phyloP scores from a whole-genome alignment of 495 filamentous ascomycete genomes.

The Elasticomyces elasticus region DNA sequence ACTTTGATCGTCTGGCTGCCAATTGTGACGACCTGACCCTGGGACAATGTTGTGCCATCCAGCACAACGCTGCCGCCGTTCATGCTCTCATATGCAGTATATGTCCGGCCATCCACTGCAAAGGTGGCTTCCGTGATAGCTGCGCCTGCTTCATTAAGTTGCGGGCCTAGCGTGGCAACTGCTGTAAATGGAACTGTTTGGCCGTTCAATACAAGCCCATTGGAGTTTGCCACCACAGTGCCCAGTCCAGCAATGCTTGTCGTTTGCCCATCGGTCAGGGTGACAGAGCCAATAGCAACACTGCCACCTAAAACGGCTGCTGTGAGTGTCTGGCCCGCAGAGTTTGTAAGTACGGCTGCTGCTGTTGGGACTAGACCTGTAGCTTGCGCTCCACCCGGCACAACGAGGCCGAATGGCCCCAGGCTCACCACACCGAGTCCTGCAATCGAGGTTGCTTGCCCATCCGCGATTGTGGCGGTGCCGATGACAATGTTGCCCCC shows the following conservation, averaged over 20 bases:
- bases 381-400: background rate
- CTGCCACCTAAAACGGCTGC: background rate
- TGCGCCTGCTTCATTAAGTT: background rate
- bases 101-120: background rate
- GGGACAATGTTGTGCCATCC: background rate
- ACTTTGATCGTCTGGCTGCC: background rate
- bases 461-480: too few relatives aligned
- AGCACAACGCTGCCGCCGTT: too few relatives aligned
- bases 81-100: background rate
- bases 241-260: background rate
- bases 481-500: too few relatives aligned
- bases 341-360: background rate
- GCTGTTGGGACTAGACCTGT: background rate
- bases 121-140: background rate
- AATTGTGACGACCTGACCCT: background rate
- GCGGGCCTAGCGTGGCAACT: background rate
- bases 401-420: background rate
- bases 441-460: too few relatives aligned
- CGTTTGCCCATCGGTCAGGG: background rate
- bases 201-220: background rate
- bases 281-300: background rate
- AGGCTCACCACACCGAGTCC: background rate
- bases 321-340: background rate
- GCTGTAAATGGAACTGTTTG: background rate
- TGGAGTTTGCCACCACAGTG: background rate